These are phyloP conservation scores for Lentinula lateritia DNA, from an alignment of 768 basidiomycete genomes.

Conservation along the genomic window DNA sequence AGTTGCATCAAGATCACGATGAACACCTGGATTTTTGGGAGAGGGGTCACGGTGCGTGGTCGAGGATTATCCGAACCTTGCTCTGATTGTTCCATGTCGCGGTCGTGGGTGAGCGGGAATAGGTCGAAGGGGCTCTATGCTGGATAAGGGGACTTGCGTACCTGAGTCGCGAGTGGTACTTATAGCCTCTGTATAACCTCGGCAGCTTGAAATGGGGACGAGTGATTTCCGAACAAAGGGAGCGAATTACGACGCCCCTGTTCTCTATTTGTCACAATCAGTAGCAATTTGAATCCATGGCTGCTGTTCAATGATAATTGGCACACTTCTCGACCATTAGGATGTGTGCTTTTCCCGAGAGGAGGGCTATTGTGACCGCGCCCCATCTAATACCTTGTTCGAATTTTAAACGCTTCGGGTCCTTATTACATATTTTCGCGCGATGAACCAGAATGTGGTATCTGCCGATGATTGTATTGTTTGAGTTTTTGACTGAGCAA, in stretches of 20 bases:
- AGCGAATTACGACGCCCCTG: background rate
- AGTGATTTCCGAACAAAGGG: background rate
- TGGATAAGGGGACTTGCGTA: background rate
- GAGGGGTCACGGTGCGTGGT: conserved; percentile 14
- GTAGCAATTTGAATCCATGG: background rate
- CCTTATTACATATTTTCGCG: background rate
- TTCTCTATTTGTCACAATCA: background rate
- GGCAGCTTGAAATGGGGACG: background rate
- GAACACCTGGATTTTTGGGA: conserved; percentile 25
- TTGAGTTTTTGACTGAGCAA: background rate
- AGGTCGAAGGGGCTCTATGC: background rate
- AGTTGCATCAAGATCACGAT: conserved; percentile 26
- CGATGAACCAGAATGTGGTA: background rate
- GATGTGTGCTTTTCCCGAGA: background rate
- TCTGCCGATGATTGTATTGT: background rate
- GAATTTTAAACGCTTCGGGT: background rate
- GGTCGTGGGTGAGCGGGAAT: background rate
- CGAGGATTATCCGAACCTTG: background rate
- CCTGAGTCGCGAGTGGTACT: background rate
- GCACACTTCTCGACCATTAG: background rate
- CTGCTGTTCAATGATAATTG: background rate
- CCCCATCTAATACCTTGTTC: background rate
- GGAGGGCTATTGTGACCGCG: too few species aligned
- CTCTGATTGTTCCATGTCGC: background rate
- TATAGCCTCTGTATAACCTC: background rate